phyloP scores from a whole-genome alignment of 192 early-diverging fungal genomes.

The Diversispora epigaea region DNA sequence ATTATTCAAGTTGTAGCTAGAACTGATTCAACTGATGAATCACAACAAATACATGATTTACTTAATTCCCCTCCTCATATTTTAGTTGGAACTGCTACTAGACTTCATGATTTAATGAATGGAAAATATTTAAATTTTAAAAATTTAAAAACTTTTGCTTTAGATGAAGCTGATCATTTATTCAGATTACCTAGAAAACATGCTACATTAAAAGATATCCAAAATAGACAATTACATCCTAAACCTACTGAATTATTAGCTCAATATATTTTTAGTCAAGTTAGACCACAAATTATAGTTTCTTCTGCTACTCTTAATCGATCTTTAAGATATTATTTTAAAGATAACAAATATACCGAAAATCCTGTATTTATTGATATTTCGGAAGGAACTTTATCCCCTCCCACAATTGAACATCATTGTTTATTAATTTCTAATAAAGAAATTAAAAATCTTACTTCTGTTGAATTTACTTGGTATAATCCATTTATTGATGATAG shows the following conservation, averaged over 20 bases:
- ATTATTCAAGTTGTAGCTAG: slow-evolving; percentile 35
- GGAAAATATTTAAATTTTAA: slow-evolving; percentile 36
- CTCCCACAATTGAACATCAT: slow-evolving; percentile 50
- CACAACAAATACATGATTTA: slow-evolving; percentile 33
- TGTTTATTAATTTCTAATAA: slow-evolving; percentile 49
- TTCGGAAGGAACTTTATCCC: slow-evolving; percentile 39
- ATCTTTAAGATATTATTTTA: slow-evolving; percentile 57
- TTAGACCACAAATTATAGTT: slow-evolving; percentile 54
- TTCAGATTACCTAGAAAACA: slow-evolving; percentile 51
- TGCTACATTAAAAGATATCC: slow-evolving; percentile 44
- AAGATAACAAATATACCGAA: slow-evolving; percentile 48
- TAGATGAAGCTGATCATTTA: slow-evolving; percentile 60
- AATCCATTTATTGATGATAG: neutral
- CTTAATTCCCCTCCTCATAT: slow-evolving; percentile 36
- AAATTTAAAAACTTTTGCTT: slow-evolving; percentile 39
- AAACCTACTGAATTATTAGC: slow-evolving; percentile 48
- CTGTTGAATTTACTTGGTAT: neutral
- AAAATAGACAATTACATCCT: slow-evolving; percentile 42
- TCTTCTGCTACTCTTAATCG: slow-evolving; percentile 75
- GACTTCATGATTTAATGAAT: slow-evolving; percentile 38
- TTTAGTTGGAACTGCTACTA: slow-evolving; percentile 45
- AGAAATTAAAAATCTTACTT: slow-evolving; percentile 47
- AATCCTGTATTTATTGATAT: slow-evolving; percentile 64
- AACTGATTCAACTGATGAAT: neutral
- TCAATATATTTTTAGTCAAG: slow-evolving; percentile 33